Evolutionary conservation across 148 eudicot species (phyloP).

Genomic region (Limonium bicolor): DNA sequence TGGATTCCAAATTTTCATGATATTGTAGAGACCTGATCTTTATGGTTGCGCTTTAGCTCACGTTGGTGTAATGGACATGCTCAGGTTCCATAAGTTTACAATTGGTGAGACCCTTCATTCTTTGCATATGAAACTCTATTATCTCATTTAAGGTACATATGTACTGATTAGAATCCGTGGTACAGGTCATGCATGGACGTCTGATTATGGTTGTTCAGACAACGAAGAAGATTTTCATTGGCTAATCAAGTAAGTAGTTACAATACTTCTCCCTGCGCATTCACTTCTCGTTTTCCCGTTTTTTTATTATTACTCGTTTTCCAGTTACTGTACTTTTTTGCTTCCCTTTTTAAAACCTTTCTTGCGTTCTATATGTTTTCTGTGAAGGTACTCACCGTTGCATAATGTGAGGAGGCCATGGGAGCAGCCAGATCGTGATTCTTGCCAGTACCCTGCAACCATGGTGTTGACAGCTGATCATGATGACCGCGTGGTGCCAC

Average conservation of each 20-base stretch:
- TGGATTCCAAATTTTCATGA: conserved; percentile 12
- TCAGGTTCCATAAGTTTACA: conserved; percentile 91
- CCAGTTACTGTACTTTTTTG: no score
- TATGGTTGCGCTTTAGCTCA: conserved; percentile 97
- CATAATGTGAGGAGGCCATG: conserved; percentile 92
- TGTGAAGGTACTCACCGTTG: conserved; percentile 80
- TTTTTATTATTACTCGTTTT: no score
- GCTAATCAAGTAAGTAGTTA: conserved; percentile 68
- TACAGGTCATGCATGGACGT: conserved; percentile 91
- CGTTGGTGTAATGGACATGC: conserved; percentile 99
- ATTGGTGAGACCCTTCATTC: conserved; percentile 40
- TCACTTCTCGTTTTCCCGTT: neutral
- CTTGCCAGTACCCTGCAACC: conserved; percentile 70
- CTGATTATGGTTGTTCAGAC: conserved; percentile 91
- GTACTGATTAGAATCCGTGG: conserved; percentile 1
- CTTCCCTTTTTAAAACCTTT: neutral
- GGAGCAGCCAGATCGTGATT: conserved; percentile 43
- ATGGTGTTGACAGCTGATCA: conserved; percentile 97
- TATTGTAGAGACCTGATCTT: conserved; percentile 81
- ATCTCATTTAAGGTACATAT: neutral
- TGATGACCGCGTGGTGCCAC: conserved; percentile 94
- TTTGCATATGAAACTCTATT: neutral
- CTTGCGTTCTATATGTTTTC: neutral
- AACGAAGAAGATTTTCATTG: conserved; percentile 83
- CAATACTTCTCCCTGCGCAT: neutral